Evolutionary conservation across 805 yeast species (phyloP), one percentile per base, ranked within the genome.

Genomic region (Torulaspora indica): DNA sequence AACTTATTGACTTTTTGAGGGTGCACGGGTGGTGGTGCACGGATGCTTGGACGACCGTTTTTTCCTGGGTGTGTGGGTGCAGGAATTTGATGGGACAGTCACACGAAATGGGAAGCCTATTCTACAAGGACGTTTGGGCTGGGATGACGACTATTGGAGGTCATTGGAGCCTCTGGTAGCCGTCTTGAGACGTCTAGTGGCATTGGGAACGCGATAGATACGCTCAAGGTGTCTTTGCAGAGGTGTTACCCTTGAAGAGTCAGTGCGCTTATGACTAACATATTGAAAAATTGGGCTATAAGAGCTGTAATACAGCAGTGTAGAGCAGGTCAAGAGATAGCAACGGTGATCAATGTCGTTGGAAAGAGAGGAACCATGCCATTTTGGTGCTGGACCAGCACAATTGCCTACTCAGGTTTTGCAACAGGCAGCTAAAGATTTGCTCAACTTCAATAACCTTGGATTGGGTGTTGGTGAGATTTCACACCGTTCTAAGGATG

Each of bases 341-440:
- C 5, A 20, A n/a, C 7, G 10, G 25, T 14, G 18, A 10, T 10
- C 25, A 18, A 53, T 53, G 58, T 32, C 74, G 9, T 66, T 81
- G 42, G 74, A 77, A 37, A 78, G 91, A 71, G 81, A 74, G 63
- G 81, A 81, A 58, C 88, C 89, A 44, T 71, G 78, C 59, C 86
- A 93, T 64, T 93, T 88, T 59, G 98, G 98, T 45, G 98, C 99
- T n/a, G 99, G 99, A 10, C 99, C 99, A 38, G 98, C 98, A 1
- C 75, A 82, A 41, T 73, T 93, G 35, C 97, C 98, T 27, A 80
- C 91, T 3, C 60, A 67, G 3, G 98, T 91, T 2, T 75, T 93
- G 43, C 82, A 87, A 67, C 82, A 86, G 68, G 96, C 97, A 4
- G 95, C 97, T 1, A 62, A 65, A 25, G 98, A 93, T 63, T 72